Percentiles rank a stretch among this genome's conserved stretches.
Evolutionary conservation across 2,329 filamentous ascomycete genomes (phyloP).

Genomic region (Exophiala calicioides): DNA sequence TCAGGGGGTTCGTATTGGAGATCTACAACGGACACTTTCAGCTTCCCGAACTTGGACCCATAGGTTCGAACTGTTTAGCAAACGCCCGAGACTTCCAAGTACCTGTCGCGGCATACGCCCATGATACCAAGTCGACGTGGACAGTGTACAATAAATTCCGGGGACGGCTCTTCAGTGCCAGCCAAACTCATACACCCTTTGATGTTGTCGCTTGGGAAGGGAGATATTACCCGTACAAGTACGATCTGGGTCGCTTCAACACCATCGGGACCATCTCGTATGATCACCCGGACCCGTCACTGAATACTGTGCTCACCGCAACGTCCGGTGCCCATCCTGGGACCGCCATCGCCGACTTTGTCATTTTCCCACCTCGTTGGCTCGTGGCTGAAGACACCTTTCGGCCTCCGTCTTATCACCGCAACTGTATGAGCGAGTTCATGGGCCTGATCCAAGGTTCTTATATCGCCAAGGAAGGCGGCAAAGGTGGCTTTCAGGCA

Average conservation of each 20-base stretch:
- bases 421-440: conserved; percentile 42
- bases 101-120: conserved; percentile 60
- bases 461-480: conserved; percentile 53
- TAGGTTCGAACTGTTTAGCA: conserved; percentile 67
- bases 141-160: conserved; percentile 63
- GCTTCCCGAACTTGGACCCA: conserved; percentile 66
- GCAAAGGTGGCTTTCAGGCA: conserved; percentile 54
- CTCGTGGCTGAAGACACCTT: conserved; percentile 43
- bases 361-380: conserved; percentile 45
- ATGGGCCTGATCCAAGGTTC: conserved; percentile 65
- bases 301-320: conserved; percentile 45
- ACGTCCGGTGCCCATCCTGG: conserved; percentile 34
- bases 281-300: conserved; percentile 45
- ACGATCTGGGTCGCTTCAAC: conserved; percentile 44
- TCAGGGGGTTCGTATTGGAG: conserved; percentile 67
- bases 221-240: conserved; percentile 55
- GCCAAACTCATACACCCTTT: conserved; percentile 67
- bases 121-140: conserved; percentile 48
- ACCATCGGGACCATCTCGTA: conserved; percentile 42
- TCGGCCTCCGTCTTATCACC: conserved; percentile 46
- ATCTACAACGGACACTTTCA: conserved; percentile 65
- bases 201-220: conserved; percentile 73
- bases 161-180: conserved; percentile 61
- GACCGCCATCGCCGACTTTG: conserved; percentile 39
- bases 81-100: conserved; percentile 66